Base-by-base conservation (phyloP, 176 grass and related monocot genomes). In the Alloteropsis semialata region DNA sequence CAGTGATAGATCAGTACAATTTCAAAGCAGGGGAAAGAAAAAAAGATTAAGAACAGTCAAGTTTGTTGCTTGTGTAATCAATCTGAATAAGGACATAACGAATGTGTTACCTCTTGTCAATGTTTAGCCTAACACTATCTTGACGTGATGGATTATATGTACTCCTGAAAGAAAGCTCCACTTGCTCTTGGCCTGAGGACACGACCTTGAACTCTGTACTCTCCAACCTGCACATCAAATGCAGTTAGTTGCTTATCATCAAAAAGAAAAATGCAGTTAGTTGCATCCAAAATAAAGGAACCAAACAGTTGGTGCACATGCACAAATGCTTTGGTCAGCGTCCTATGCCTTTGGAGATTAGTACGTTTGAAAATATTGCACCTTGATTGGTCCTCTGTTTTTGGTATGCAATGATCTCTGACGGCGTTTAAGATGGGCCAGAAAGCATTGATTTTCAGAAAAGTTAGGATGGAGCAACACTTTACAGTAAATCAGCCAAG, bases 161-260 rank as follows among this genome's bases (percentile, higher is more conserved):
- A 39, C 88, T 97, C 37, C 9, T 81, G 84, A 97, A 97, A n/a
- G 94, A 97, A 29, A 97, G 78, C 69, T 97, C 94, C 46, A 92
- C 89, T 4, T 94, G 84, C 5, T 86, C 69, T 69, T 78, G 74
- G 25, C n/a, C 89, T 18, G 88, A 69, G 3, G 74, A n/a, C 25
- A 94, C 78, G 5, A 83, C 72, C 5, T 48, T 74, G 82, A 94
- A 94, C n/a, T 94, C 71, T 39, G 82, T 76, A 34, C 82, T 30
- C 0, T 84, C 69, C 78, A 97, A 76, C 82, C 94, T 97, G 84
- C 32, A 61, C n/a, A 56, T 29, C 10, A 30, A 45, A 4, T 17
- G 43, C 8, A 48, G 5, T 42, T 42, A n/a, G n/a, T n/a, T n/a
- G n/a, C n/a, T n/a, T n/a, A n/a, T n/a, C 50, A 38, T 10, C 32